A percentile compares a stretch with the other conserved stretches of the same genome.
Evolutionary conservation across 2,329 filamentous ascomycete genomes (phyloP).

Genomic region (Ophiocordyceps camponoti-floridani): DNA sequence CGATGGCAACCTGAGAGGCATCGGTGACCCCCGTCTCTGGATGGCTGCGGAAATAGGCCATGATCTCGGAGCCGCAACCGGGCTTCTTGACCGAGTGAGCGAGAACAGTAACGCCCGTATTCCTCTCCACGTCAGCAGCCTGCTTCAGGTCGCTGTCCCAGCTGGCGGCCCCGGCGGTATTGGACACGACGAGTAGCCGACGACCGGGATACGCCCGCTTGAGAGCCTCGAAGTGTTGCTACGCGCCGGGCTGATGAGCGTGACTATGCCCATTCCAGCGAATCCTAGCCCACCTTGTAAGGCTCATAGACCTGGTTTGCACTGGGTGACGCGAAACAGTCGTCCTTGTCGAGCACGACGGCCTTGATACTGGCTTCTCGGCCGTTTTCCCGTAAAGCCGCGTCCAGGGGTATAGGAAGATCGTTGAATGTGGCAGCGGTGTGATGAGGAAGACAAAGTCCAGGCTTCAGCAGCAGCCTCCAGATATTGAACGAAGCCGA

Average conservation of each 20-base stretch:
- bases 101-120: conserved; percentile 63
- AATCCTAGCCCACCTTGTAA: conserved; percentile 37
- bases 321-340: conserved; percentile 69
- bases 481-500: conserved; percentile 50
- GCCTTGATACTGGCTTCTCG: conserved; percentile 59
- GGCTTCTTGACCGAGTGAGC: conserved; percentile 74
- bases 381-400: conserved; percentile 37
- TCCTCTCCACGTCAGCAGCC: conserved; percentile 43
- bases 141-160: conserved; percentile 45
- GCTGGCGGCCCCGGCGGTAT: conserved; percentile 66
- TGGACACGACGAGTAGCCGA: conserved; percentile 79
- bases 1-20: conserved; percentile 66
- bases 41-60: conserved; percentile 60
- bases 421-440: conserved; percentile 61
- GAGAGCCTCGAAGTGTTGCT: conserved; percentile 55
- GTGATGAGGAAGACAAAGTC: conserved; percentile 54
- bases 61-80: conserved; percentile 69
- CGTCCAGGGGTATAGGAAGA: conserved; percentile 55
- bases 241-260: conserved; percentile 1
- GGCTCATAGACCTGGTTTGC: conserved; percentile 46
- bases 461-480: conserved; percentile 45
- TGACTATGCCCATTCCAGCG: too few relatives aligned
- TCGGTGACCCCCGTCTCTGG: conserved; percentile 66
- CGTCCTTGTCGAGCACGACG: conserved; percentile 90
- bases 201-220: conserved; percentile 60